Evolutionary conservation across 2,329 filamentous ascomycete genomes (phyloP).

Genomic region (Paracoccidioides lutzii): DNA sequence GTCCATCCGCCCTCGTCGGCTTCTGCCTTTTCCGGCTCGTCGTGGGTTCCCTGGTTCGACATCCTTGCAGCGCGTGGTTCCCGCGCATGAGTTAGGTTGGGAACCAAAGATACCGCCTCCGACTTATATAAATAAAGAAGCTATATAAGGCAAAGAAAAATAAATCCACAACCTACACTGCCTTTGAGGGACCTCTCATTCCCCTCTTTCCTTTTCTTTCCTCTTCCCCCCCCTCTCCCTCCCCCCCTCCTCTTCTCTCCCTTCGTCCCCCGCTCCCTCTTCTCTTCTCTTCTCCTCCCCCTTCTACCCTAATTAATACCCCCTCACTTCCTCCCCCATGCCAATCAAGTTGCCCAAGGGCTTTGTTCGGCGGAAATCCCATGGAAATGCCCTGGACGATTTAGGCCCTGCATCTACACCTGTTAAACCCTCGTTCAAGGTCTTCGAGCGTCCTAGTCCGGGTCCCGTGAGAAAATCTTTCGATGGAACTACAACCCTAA

Average conservation of each 20-base stretch:
- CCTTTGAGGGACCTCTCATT: neutral
- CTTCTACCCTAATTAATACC: too few species aligned
- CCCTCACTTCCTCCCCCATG: conserved; percentile 26
- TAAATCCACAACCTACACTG: neutral
- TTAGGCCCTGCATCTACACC: conserved; percentile 25
- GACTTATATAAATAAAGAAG: too few species aligned
- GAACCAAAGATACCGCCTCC: too few species aligned
- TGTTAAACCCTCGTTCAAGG: conserved; percentile 42
- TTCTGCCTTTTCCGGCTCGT: too few species aligned
- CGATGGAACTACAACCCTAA: conserved; percentile 28
- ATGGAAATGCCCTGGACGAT: conserved; percentile 41
- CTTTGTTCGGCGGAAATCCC: conserved; percentile 43
- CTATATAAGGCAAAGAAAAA: neutral
- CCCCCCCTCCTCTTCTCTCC: too few species aligned
- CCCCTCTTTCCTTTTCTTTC: too few species aligned
- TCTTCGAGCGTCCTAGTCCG: conserved; percentile 38
- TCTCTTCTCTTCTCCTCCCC: neutral
- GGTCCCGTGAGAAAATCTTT: conserved; percentile 28
- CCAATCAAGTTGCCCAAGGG: conserved; percentile 44
- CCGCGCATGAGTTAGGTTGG: neutral
- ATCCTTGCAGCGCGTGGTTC: too few species aligned
- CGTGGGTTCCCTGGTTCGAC: neutral
- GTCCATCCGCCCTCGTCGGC: neutral
- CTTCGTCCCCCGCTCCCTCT: too few species aligned
- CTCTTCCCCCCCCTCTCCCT: too few species aligned